A percentile compares a stretch with the other conserved stretches of the same genome.
phyloP scores from a whole-genome alignment of 495 filamentous ascomycete species.

The Tetracladium setigerum region DNA sequence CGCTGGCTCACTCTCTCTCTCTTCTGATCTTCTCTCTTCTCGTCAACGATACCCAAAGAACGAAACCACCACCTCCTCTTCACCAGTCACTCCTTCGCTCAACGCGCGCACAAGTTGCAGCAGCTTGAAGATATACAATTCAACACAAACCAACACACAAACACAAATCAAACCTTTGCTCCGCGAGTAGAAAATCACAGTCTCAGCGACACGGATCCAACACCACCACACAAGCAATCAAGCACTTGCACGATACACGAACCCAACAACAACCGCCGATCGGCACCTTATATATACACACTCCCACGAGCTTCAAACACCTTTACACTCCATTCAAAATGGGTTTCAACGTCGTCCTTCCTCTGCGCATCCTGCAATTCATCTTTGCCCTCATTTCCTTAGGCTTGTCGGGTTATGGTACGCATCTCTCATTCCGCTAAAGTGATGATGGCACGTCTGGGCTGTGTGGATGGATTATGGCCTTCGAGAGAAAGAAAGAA shows the following conservation, averaged over 20 bases:
- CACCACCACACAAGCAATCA: no score
- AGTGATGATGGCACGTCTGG: not conserved
- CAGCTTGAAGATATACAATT: slow-evolving; percentile 1
- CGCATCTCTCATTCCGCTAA: slow-evolving; percentile 13
- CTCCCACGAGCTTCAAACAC: not conserved
- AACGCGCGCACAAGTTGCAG: slow-evolving; percentile 19
- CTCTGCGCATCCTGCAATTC: slow-evolving; percentile 37
- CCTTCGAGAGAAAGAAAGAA: not conserved
- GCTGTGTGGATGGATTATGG: not conserved
- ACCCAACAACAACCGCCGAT: no score
- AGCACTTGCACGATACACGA: no score
- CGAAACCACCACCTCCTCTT: no score
- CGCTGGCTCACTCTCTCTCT: no score
- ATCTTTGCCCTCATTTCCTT: slow-evolving; percentile 61
- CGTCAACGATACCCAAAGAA: no score
- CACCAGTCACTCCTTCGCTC: no score
- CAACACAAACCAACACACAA: no score
- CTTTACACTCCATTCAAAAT: slow-evolving; percentile 10
- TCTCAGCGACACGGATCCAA: not conserved
- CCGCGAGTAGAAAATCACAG: not conserved
- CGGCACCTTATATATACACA: not conserved
- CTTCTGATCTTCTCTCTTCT: no score
- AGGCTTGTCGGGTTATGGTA: slow-evolving; percentile 65
- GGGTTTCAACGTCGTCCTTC: slow-evolving; percentile 16
- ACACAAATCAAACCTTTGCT: no score